phyloP scores from a whole-genome alignment of 1,284 basidiomycete genomes.

The Porphyrellus sp. region DNA sequence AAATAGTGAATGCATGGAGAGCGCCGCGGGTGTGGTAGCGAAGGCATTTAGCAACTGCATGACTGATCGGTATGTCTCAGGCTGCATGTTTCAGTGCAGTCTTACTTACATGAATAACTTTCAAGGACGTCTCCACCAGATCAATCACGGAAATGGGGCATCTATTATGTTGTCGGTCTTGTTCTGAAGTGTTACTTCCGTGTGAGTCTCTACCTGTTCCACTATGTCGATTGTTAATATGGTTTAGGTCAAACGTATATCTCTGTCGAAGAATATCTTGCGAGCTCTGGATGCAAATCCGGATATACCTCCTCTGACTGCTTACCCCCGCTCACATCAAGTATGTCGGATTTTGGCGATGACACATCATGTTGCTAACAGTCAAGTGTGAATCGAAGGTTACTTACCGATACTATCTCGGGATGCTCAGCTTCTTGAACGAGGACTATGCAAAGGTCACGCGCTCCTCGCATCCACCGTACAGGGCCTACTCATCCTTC shows the following conservation, averaged over 20 bases:
- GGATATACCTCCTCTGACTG: constrained; percentile 75
- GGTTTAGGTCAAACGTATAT: constrained; percentile 80
- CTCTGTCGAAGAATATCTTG: constrained; percentile 88
- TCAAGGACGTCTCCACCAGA: constrained; percentile 59
- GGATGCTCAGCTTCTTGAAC: constrained; percentile 90
- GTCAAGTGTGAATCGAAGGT: constrained; percentile 47
- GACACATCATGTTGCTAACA: constrained; percentile 7
- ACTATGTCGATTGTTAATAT: constrained; percentile 1
- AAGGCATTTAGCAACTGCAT: constrained; percentile 92
- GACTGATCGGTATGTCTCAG: constrained; percentile 71
- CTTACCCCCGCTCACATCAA: constrained; percentile 84
- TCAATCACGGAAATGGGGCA: constrained; percentile 88
- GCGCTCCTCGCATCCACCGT: not conserved
- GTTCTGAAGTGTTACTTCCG: constrained; percentile 95
- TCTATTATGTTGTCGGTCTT: constrained; percentile 91
- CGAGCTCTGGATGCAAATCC: constrained; percentile 84
- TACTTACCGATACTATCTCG: constrained; percentile 90
- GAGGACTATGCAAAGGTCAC: constrained; percentile 83
- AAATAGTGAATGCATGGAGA: constrained; percentile 78
- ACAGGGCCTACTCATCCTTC: not conserved
- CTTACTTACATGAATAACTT: constrained; percentile 5
- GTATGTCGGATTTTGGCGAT: constrained; percentile 43
- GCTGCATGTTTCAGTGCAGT: not conserved
- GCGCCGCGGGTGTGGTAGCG: constrained; percentile 85
- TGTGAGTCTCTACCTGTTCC: constrained; percentile 43